Percentiles rank a stretch among this genome's conserved stretches.
Conservation (phyloP, 345 rosid species). For the Anacardium occidentale region DNA sequence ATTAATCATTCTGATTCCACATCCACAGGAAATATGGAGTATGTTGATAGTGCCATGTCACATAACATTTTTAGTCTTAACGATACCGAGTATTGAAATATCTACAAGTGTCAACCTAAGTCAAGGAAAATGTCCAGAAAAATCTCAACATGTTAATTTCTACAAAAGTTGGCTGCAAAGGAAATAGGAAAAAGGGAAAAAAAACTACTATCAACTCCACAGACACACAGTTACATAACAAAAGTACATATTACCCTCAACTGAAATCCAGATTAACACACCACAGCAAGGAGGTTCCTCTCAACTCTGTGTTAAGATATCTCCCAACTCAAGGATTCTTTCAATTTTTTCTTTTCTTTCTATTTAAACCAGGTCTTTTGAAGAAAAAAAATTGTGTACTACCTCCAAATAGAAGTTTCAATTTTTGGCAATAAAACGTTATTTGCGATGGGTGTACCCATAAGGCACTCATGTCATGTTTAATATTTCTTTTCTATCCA, state of each 20-base stretch:
- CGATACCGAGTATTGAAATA: background rate
- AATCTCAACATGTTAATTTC: background rate
- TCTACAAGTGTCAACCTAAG: background rate
- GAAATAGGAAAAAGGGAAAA: background rate
- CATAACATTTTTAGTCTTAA: background rate
- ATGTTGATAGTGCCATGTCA: conserved; percentile 4
- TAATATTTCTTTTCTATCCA: no score
- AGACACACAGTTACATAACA: background rate
- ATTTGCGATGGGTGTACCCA: no score
- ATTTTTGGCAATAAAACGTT: no score
- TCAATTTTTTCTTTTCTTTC: no score
- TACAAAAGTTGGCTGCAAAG: background rate
- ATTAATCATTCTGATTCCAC: background rate
- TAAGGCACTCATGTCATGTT: no score
- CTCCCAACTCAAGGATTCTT: background rate
- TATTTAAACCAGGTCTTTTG: no score
- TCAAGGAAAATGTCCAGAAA: background rate
- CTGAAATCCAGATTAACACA: background rate
- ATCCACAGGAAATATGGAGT: background rate
- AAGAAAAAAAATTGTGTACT: no score
- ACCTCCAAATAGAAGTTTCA: no score
- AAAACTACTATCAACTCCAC: conserved; percentile 1
- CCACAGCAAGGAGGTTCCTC: background rate
- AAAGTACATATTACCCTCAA: background rate
- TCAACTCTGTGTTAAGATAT: no score